Base-by-base conservation (phyloP, 2,329 filamentous ascomycete species). In the Cytospora chrysosperma region DNA sequence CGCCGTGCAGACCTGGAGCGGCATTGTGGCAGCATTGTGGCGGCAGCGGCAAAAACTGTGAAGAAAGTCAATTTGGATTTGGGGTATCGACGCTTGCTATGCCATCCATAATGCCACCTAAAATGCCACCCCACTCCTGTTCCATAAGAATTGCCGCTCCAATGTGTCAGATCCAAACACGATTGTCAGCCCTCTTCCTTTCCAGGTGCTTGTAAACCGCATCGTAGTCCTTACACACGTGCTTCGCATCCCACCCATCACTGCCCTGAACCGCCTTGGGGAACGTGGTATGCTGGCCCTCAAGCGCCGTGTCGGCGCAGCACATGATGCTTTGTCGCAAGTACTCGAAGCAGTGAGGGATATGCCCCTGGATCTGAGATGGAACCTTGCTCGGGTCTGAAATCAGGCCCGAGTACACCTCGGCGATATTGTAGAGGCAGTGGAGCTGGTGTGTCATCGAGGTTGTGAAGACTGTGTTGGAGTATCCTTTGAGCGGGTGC, bases 391-490 rank as follows among this genome's bases (percentile, higher is more conserved):
- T 71, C 13, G 60, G 61, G 34, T 72, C 67, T n/a, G 68, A 73
- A 32, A 69, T 69, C n/a, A 70, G 66, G 19, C 64, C 73, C 3
- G 75, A 73, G 63, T 77, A 76, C 19, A 73, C 73, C 55, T 74
- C 69, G 19, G 75, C 72, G 52, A 81, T 78, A 37, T 75, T 70
- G 66, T 75, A 73, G 37, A 79, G 71, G 65, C 78, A 80, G 67
- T 79, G 77, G 2, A 80, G 71, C 67, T 80, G 78, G 63, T 80
- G 78, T 4, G 77, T 79, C 66, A 79, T 73, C 2, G 75, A 76
- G 0, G 78, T 78, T 1, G 78, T 79, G 67, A 75, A 79, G 50
- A 75, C 77, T 47, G 73, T 70, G 19, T 71, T 67, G 3, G 70
- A 67, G 62, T 71, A 77, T 21, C 68, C 58, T 19, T 71, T 52